These are phyloP conservation scores for Ormosia semicastrata DNA, from an alignment of 306 rosid genomes.

Conservation along the genomic window DNA sequence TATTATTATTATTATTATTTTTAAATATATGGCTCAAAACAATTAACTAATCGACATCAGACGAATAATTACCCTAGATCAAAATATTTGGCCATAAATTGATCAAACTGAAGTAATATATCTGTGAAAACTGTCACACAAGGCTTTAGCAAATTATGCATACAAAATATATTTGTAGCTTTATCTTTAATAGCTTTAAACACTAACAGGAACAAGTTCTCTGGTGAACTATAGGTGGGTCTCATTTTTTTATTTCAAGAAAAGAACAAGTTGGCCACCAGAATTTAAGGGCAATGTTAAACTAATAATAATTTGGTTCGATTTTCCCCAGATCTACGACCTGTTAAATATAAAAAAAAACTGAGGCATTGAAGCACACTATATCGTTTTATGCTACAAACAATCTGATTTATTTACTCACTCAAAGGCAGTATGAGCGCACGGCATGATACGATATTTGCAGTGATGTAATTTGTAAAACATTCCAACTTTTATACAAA, in stretches of 20 bases:
- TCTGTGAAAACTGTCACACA: neutral
- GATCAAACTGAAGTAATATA: conserved; percentile 1
- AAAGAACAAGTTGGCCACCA: conserved; percentile 8
- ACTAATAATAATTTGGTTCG: neutral
- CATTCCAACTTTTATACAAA: neutral
- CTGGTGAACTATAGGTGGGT: conserved; percentile 8
- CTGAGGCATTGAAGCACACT: neutral
- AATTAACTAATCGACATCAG: neutral
- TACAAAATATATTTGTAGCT: conserved; percentile 6
- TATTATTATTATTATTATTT: neutral
- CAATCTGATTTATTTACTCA: neutral
- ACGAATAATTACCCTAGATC: conserved; percentile 25
- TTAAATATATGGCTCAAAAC: conserved; percentile 12
- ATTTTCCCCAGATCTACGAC: neutral
- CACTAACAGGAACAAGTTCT: neutral
- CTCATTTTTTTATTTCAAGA: neutral
- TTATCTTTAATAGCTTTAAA: neutral
- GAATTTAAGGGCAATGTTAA: neutral
- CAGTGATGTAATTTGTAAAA: neutral
- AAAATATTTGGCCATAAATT: conserved; percentile 24
- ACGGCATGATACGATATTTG: neutral
- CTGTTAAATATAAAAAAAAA: neutral
- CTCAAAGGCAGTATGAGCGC: neutral
- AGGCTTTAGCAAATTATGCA: neutral
- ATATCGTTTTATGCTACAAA: neutral